A percentile compares a stretch with the other conserved stretches of the same genome.
These are phyloP conservation scores for Spatholobus suberectus DNA, from an alignment of 306 rosid species.

Conservation along the genomic window DNA sequence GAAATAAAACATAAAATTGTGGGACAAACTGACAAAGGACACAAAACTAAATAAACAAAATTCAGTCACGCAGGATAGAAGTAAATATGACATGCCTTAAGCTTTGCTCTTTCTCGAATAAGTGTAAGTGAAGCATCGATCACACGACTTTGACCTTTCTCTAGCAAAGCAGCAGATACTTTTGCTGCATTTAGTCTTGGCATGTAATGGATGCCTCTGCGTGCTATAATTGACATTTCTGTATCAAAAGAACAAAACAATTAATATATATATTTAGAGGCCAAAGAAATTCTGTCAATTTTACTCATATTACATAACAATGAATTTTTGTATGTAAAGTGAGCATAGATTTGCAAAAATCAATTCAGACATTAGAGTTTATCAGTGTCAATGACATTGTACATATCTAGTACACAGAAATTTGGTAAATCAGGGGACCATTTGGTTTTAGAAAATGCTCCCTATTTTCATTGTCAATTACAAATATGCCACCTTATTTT, in stretches of 20 bases:
- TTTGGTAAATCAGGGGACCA: background rate
- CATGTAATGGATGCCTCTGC: slow-evolving; percentile 70
- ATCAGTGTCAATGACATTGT: background rate
- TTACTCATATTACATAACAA: background rate
- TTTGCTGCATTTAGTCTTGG: slow-evolving; percentile 62
- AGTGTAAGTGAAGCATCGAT: slow-evolving; percentile 97
- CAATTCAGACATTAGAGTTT: background rate
- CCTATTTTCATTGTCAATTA: background rate
- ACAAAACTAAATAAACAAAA: background rate
- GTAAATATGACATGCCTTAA: slow-evolving; percentile 59
- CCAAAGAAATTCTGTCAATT: slow-evolving; percentile 4
- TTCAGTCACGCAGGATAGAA: background rate
- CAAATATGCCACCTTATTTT: background rate
- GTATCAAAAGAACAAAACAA: slow-evolving; percentile 32
- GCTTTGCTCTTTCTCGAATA: slow-evolving; percentile 94
- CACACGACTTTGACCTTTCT: slow-evolving; percentile 83
- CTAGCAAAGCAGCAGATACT: slow-evolving; percentile 63
- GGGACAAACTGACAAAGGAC: background rate
- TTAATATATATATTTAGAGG: background rate
- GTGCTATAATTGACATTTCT: slow-evolving; percentile 62
- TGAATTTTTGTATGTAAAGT: background rate
- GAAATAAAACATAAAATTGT: background rate
- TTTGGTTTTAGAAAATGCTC: background rate
- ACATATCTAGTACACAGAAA: background rate
- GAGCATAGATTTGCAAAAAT: background rate